Conservation (phyloP, 345 rosid genomes). For the thale cress (Arabidopsis thaliana) region TAIR10.1 NC_003070.9:11044501-11045000, state of each 20-base stretch:
- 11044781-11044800: conserved; percentile 29
- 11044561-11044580: too few species aligned
- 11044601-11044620: conserved; percentile 15
- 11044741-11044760: not conserved
- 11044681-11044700: conserved; percentile 1
- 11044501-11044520: too few species aligned
- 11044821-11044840: not conserved
- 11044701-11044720: conserved; percentile 2
- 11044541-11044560: not conserved
- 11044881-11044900: not conserved
- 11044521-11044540: not conserved
- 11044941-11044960: not conserved
- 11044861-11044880: not conserved
- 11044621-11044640: not conserved
- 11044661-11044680: not conserved
- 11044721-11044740: not conserved
- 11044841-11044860: not conserved
- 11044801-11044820: not conserved
- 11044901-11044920: not conserved
- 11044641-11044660: not conserved
- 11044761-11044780: conserved; percentile 30
- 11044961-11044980: not conserved
- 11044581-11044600: not conserved
- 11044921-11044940: not conserved
- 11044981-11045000: not conserved